Evolutionary conservation across 108 stramenopile species (phyloP), one percentile per base, ranked within the genome.

Genomic region (Licmophora abbreviata): DNA sequence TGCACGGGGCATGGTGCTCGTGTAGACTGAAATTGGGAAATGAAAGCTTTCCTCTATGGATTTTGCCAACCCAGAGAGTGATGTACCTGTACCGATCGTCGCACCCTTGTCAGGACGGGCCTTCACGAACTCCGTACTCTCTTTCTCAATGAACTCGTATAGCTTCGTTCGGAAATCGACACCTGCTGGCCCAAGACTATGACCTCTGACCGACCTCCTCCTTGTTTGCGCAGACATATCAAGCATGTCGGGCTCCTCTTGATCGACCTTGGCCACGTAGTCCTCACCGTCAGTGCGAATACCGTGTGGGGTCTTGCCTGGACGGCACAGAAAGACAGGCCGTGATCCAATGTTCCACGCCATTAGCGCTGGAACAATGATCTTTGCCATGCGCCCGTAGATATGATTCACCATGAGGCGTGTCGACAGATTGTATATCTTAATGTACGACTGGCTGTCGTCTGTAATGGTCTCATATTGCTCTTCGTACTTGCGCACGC

Each of bases 391-490:
- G n/a, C 91, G 68, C 21, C 91, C 60, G 44, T 76, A 82, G 15
- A 78, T 76, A 32, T 79, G 77, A 48, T 83, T 79, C 1, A 74
- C 74, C 61, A 90, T 45, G 28, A 98, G 49, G 51, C 92, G 86
- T 15, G 77, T 68, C 1, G 93, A 93, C 9, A 89, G 61, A 63
- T 98, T 93, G 59, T 77, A 85, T 36, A 95, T 74, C 60, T 98
- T 95, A 65, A 97, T 94, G 67, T 95, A 97, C 35, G 80, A 76
- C 45, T 86, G 63, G 12, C 79, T 82, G 61, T 92, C 93, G 64
- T 97, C 97, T 15, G 74, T 83, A 30, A 97, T 85, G 0, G 94
- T 85, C 51, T 97, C 92, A 59, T 97, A 97, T 33, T 69, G 48
- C 33, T 81, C 73, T 58, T 95, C 97, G 60, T 97, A 97, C 47